phyloP scores from a whole-genome alignment of 2,329 filamentous ascomycete genomes.

The Aspergillus vadensis region DNA sequence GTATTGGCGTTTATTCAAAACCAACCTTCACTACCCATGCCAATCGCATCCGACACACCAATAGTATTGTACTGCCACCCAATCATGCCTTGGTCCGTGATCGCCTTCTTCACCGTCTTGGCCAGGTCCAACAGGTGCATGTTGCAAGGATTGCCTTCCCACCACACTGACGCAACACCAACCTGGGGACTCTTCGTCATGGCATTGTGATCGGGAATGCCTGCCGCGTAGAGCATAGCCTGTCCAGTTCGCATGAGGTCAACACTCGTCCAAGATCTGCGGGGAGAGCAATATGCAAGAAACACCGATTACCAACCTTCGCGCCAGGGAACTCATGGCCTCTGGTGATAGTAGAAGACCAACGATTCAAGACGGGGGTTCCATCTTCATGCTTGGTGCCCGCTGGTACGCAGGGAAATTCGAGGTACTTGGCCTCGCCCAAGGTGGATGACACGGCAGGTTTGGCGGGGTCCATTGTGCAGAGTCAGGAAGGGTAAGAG shows the following conservation, averaged over 20 bases:
- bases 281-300: neutral
- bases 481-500: constrained; percentile 3
- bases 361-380: constrained; percentile 74
- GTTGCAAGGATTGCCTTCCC: constrained; percentile 97
- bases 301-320: constrained; percentile 58
- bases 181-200: constrained; percentile 93
- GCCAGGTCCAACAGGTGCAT: constrained; percentile 78
- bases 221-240: constrained; percentile 95
- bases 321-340: constrained; percentile 90
- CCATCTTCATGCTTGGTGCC: constrained; percentile 57
- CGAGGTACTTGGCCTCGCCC: constrained; percentile 56
- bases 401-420: constrained; percentile 58
- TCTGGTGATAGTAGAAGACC: constrained; percentile 78
- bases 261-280: constrained; percentile 2
- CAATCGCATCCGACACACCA: constrained; percentile 87
- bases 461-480: constrained; percentile 28
- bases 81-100: constrained; percentile 82
- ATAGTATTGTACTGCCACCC: constrained; percentile 95
- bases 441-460: constrained; percentile 30
- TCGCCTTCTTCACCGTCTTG: constrained; percentile 79
- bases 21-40: constrained; percentile 87
- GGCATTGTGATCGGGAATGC: constrained; percentile 76
- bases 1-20: constrained; percentile 2
- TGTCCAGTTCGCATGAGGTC: constrained; percentile 36
- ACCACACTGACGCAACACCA: constrained; percentile 90